phyloP scores from a whole-genome alignment of 2,329 filamentous ascomycete genomes.

The Fusarium clavum region DNA sequence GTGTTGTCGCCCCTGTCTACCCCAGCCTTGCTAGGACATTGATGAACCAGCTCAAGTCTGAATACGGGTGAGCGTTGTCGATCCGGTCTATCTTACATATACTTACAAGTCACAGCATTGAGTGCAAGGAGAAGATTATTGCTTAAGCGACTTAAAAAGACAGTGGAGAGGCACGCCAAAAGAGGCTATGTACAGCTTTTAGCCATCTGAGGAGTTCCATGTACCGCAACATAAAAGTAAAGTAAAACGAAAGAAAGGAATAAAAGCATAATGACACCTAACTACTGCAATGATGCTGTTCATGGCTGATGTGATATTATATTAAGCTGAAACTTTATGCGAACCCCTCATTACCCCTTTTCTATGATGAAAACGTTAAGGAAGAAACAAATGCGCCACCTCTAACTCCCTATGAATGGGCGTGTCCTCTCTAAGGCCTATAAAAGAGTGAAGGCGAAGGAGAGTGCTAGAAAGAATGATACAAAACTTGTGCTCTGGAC shows the following conservation, averaged over 20 bases:
- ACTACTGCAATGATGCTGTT: neutral
- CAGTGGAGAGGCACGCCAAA: neutral
- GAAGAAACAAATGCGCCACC: constrained; percentile 7
- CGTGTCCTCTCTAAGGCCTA: constrained; percentile 4
- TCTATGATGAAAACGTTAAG: constrained; percentile 13
- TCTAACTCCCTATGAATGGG: neutral
- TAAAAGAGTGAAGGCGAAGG: constrained; percentile 15
- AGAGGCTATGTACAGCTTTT: neutral
- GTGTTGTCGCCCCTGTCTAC: constrained; percentile 81
- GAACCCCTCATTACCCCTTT: constrained; percentile 21
- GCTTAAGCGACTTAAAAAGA: constrained; percentile 11
- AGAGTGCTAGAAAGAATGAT: neutral
- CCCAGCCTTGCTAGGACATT: constrained; percentile 77
- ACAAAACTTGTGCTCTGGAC: neutral
- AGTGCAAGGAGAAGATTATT: constrained; percentile 34
- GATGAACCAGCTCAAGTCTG: constrained; percentile 81
- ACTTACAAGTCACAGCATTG: constrained; percentile 17
- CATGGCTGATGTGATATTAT: constrained; percentile 25
- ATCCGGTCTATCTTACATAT: neutral
- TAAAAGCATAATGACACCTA: constrained; percentile 1
- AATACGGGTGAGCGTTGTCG: constrained; percentile 64
- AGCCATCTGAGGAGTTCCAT: neutral
- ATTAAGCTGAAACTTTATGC: constrained; percentile 14
- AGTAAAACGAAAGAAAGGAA: constrained; percentile 15
- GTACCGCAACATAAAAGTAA: constrained; percentile 13